Conservation (phyloP, 2,329 filamentous ascomycete genomes). For the Nothopassalora personata region DNA sequence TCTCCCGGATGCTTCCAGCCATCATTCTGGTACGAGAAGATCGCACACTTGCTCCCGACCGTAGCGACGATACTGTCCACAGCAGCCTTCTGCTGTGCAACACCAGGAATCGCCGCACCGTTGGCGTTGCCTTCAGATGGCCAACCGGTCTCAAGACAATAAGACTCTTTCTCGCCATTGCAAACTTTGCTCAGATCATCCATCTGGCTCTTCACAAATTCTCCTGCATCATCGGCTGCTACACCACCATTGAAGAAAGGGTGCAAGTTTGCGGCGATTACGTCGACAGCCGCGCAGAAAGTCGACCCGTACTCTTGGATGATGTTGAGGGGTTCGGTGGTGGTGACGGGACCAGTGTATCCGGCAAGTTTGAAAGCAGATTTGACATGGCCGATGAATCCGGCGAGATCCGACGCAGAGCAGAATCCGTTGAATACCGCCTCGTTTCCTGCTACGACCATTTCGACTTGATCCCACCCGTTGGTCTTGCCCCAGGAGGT, state of each 20-base stretch:
- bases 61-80: constrained; percentile 63
- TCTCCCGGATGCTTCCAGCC: constrained; percentile 69
- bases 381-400: constrained; percentile 66
- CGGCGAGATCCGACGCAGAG: constrained; percentile 58
- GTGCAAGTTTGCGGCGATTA: constrained; percentile 83
- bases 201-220: constrained; percentile 71
- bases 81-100: constrained; percentile 62
- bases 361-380: constrained; percentile 48
- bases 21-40: constrained; percentile 80
- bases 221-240: constrained; percentile 60
- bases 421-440: constrained; percentile 70
- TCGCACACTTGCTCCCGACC: constrained; percentile 64
- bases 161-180: constrained; percentile 58
- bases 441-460: constrained; percentile 89
- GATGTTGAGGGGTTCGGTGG: constrained; percentile 76
- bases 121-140: constrained; percentile 66
- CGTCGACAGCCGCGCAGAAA: constrained; percentile 70
- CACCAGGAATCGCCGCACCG: constrained; percentile 65
- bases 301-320: constrained; percentile 59
- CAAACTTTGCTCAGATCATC: constrained; percentile 66
- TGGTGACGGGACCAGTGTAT: constrained; percentile 72
- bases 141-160: constrained; percentile 91
- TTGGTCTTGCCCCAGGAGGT: constrained; percentile 63
- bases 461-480: constrained; percentile 67
- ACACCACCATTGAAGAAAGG: constrained; percentile 82